Conservation (phyloP, 805 yeast genomes). For the Candida broadrunensis region DNA sequence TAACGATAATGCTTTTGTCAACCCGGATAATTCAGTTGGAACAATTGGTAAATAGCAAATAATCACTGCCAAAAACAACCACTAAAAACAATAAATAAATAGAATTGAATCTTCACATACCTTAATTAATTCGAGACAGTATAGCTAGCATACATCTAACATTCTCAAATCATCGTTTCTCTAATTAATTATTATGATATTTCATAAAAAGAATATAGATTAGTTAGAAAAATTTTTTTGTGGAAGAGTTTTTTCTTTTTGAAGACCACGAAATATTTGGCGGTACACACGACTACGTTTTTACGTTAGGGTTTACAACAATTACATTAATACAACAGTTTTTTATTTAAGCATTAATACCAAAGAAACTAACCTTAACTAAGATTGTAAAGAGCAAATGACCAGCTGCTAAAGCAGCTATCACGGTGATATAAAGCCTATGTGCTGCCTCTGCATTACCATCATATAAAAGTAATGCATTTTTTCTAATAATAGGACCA, state of each 20-base stretch:
- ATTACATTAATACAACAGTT: no score
- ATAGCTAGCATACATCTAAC: not conserved
- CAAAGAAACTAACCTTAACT: conserved; percentile 66
- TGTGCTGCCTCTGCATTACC: conserved; percentile 28
- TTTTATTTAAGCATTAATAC: conserved; percentile 15
- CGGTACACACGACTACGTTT: no score
- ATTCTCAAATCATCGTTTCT: not conserved
- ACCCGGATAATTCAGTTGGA: conserved; percentile 50
- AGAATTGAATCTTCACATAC: no score
- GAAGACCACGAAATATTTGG: no score
- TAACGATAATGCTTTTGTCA: conserved; percentile 50
- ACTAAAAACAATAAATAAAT: no score
- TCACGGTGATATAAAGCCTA: conserved; percentile 31
- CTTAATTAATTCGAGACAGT: conserved; percentile 3
- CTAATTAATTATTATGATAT: no score
- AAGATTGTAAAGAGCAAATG: conserved; percentile 61
- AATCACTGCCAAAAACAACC: conserved; percentile 35
- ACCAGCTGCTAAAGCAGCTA: conserved; percentile 40
- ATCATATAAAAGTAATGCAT: conserved; percentile 27
- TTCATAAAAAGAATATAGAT: no score
- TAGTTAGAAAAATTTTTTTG: no score
- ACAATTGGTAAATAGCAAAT: conserved; percentile 50
- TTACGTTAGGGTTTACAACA: no score
- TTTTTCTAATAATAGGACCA: conserved; percentile 34
- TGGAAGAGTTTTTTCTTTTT: no score